These are phyloP conservation scores for Schizosaccharomyces pombe DNA, from an alignment of 805 yeast species.

Conservation along the genomic window DNA sequence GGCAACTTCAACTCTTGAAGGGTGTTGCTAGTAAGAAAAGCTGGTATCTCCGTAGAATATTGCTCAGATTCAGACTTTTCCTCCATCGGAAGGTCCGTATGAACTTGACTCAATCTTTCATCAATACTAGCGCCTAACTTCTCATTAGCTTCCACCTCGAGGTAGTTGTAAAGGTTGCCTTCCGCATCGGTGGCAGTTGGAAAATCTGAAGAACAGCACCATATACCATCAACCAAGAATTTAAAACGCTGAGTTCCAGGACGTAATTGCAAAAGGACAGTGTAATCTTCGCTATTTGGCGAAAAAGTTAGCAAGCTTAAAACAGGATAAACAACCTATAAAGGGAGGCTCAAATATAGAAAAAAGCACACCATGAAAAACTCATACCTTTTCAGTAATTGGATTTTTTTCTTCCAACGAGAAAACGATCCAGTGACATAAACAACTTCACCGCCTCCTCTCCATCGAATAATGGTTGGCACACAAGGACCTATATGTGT, in stretches of 20 bases:
- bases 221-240: conserved; percentile 82
- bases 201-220: conserved; percentile 61
- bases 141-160: conserved; percentile 30
- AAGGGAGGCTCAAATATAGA: neutral
- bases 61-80: conserved; percentile 9
- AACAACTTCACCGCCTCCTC: conserved; percentile 86
- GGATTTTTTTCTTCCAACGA: conserved; percentile 96
- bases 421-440: conserved; percentile 95
- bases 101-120: conserved; percentile 6
- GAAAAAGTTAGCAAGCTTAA: no score
- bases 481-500: conserved; percentile 10
- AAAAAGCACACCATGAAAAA: no score
- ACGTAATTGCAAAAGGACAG: conserved; percentile 54
- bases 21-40: conserved; percentile 13
- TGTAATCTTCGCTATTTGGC: conserved; percentile 18
- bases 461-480: conserved; percentile 65
- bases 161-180: conserved; percentile 84
- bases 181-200: conserved; percentile 96
- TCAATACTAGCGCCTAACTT: conserved; percentile 8
- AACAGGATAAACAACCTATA: neutral
- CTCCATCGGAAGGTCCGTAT: neutral
- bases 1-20: conserved; percentile 15
- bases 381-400: conserved; percentile 20
- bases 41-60: conserved; percentile 21
- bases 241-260: conserved; percentile 84